These are phyloP conservation scores for Fusarium humuli DNA, from an alignment of 2,329 filamentous ascomycete genomes.

Conservation along the genomic window DNA sequence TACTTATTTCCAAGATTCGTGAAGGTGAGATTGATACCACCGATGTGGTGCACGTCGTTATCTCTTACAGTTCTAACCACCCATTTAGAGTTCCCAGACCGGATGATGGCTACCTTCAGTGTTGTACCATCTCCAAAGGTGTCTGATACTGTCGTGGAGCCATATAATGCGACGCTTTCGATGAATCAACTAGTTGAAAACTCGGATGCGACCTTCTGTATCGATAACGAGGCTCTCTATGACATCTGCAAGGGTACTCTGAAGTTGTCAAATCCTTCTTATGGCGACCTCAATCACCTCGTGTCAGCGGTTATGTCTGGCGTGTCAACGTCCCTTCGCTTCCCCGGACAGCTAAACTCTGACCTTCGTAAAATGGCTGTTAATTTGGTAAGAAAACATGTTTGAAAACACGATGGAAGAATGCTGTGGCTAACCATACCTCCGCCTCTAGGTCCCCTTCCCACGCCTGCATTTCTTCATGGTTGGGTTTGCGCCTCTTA, in stretches of 20 bases:
- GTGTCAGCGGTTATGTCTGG: conserved; percentile 99
- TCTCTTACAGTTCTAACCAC: background rate
- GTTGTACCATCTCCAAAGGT: conserved; percentile 70
- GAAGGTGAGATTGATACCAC: conserved; percentile 58
- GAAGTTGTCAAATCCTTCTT: conserved; percentile 87
- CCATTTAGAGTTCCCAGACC: conserved; percentile 92
- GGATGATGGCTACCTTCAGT: conserved; percentile 99
- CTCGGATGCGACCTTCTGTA: background rate
- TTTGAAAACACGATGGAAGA: background rate
- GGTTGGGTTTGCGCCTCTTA: conserved; percentile 66
- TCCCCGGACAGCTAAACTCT: conserved; percentile 99
- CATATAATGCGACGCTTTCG: background rate
- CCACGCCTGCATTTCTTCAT: conserved; percentile 99
- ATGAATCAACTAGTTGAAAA: background rate
- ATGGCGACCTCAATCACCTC: conserved; percentile 98
- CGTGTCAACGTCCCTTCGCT: conserved; percentile 97
- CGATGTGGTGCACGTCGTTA: background rate
- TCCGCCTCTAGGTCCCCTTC: conserved; percentile 73
- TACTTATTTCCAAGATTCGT: conserved; percentile 99
- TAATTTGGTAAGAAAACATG: conserved; percentile 82
- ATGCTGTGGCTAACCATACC: background rate
- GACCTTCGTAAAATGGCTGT: conserved; percentile 99
- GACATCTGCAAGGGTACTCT: conserved; percentile 99
- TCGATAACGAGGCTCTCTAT: conserved; percentile 96
- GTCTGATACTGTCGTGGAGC: background rate